Evolutionary conservation across 306 rosid genomes (phyloP).

Genomic region (Quercus gilva): DNA sequence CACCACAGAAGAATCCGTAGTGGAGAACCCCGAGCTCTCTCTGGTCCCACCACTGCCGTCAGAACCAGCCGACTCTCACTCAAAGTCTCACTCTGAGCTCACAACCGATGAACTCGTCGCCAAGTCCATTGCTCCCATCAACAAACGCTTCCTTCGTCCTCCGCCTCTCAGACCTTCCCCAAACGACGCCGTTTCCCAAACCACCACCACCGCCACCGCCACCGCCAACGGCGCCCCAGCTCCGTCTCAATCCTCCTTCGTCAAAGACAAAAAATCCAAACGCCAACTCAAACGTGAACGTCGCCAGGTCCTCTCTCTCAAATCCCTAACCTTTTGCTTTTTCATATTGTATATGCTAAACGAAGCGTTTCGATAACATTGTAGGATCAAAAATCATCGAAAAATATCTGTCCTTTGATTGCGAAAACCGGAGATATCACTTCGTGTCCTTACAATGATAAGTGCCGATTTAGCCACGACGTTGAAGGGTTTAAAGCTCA

Average conservation of each 20-base stretch:
- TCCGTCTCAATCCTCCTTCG: conserved; percentile 22
- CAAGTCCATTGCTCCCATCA: conserved; percentile 78
- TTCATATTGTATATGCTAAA: neutral
- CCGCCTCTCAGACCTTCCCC: conserved; percentile 49
- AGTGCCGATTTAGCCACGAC: conserved; percentile 89
- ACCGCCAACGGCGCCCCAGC: conserved; percentile 22
- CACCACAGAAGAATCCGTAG: neutral
- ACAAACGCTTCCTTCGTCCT: conserved; percentile 57
- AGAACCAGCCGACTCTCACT: conserved; percentile 11
- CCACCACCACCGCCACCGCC: too few relatives aligned
- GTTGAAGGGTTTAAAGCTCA: conserved; percentile 68
- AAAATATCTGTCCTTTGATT: conserved; percentile 61
- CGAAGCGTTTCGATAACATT: neutral
- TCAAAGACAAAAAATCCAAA: conserved; percentile 84
- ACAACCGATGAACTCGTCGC: conserved; percentile 74
- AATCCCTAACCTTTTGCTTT: too few relatives aligned
- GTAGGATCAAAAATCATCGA: conserved; percentile 67
- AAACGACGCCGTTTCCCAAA: conserved; percentile 26
- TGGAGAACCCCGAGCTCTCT: neutral
- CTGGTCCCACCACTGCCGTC: neutral
- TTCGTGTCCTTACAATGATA: conserved; percentile 67
- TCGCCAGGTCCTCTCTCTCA: conserved; percentile 46
- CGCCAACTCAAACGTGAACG: conserved; percentile 98
- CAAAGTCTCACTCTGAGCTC: neutral
- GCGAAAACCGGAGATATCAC: conserved; percentile 71